Base-by-base conservation (phyloP, 768 basidiomycete genomes). In the Lepiota venenata region DNA sequence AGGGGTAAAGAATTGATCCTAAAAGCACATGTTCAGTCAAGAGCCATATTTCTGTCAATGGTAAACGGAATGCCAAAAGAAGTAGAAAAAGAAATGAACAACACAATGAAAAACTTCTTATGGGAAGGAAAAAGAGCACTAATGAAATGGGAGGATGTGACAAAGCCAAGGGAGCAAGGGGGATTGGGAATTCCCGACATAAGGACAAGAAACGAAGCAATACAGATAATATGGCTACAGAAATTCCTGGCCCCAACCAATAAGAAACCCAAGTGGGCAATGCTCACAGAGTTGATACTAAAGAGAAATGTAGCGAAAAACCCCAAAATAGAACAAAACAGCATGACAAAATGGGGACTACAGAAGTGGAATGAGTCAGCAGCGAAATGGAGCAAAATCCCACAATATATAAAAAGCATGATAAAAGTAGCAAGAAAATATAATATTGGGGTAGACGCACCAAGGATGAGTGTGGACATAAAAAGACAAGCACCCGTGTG, bases 11-110 rank as follows among this genome's bases (percentile, higher is more conserved):
- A 38, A 6, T 43, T 60, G 9, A 60, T 66, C 2, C 35, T 62
- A 14, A 60, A 61, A 21, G 52, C 57, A 37, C 27, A 57, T 2
- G 47, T 63, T 2, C 60, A 60, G 0, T 58, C 61, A 0, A 58
- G 56, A 49, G 59, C 66, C 0, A 61, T 64, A 36, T 68, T 56
- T 55, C 60, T 64, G 0, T 50, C 62, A 1, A 47, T 41, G 14
- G 66, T 63, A 0, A 61, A 68, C 45, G 63, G 64, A 1, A 65
- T 68, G 58, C 63, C 63, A 1, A 58, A 60, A 32, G 12, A 48
- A 0, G 56, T 65, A 0, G 57, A 61, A 41, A 47, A 61, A 3
- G 29, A 35, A 7, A 54, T 72, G 1, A 18, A 41, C 20, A 65
- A 59, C 43, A 48, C 25, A 4, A 63, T 62, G 5, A 38, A 56